Evolutionary conservation across 208 protist species (phyloP).

Genomic region (Sergeia podlipaevii): DNA sequence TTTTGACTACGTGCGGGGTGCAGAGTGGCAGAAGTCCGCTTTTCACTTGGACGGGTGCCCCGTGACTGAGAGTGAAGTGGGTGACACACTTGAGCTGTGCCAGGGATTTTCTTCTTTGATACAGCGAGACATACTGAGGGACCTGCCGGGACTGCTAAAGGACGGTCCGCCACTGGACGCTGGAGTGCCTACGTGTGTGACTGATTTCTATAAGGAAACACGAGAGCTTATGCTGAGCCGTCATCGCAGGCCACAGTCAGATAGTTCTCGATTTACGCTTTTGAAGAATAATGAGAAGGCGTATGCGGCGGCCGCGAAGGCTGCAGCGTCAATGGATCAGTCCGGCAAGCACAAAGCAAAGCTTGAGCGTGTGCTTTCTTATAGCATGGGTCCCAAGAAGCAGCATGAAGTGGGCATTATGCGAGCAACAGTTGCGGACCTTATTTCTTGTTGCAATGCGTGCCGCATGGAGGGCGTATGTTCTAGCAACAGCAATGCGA

Average conservation of each 20-base stretch:
- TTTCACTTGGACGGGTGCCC: conserved; percentile 37
- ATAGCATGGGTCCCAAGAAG: conserved; percentile 86
- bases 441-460: conserved; percentile 47
- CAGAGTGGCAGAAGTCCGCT: conserved; percentile 11
- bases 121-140: conserved; percentile 18
- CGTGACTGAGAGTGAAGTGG: conserved; percentile 44
- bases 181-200: conserved; percentile 11
- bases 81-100: conserved; percentile 38
- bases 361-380: conserved; percentile 44
- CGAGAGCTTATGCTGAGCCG: conserved; percentile 18
- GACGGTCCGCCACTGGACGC: conserved; percentile 36
- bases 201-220: conserved; percentile 22
- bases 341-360: conserved; percentile 13
- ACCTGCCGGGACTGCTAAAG: conserved; percentile 33
- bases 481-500: neutral
- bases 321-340: neutral
- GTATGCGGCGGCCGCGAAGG: no score
- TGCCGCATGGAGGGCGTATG: neutral
- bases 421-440: conserved; percentile 50
- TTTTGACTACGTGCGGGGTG: conserved; percentile 47
- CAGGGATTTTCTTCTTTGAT: conserved; percentile 37
- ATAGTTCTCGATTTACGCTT: conserved; percentile 1
- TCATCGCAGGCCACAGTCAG: neutral
- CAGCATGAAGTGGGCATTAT: conserved; percentile 86
- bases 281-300: no score